Conservation (phyloP, 139 green algal genomes). For the Diplosphaera chodatii region DNA sequence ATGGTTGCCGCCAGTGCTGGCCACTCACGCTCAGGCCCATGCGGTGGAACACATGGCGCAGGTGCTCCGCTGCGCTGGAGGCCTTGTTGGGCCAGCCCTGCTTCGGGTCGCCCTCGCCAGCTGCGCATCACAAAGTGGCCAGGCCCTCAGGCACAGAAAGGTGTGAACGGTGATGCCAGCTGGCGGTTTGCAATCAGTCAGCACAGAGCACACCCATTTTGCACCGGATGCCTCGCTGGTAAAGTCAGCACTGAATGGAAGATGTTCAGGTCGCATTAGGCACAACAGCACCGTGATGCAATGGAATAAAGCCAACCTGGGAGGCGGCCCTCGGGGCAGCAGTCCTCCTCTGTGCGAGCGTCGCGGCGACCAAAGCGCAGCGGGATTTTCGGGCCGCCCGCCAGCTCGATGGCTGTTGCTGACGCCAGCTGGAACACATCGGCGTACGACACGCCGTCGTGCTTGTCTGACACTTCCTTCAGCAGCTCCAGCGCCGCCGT, state of each 20-base stretch:
- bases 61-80: conserved; percentile 37
- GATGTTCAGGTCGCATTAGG: too few species aligned
- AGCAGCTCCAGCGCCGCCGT: conserved; percentile 33
- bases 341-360: conserved; percentile 41
- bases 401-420: conserved; percentile 47
- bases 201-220: too few species aligned
- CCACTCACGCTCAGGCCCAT: conserved; percentile 59
- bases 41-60: conserved; percentile 73
- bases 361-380: conserved; percentile 82
- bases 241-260: too few species aligned
- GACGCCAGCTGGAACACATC: conserved; percentile 66
- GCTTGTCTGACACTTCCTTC: conserved; percentile 40
- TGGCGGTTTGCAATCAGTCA: too few species aligned
- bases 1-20: too few species aligned
- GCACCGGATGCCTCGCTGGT: too few species aligned
- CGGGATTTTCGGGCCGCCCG: conserved; percentile 79
- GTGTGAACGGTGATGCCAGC: too few species aligned
- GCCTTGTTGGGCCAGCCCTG: conserved; percentile 48
- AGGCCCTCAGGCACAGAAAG: background rate
- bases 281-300: too few species aligned
- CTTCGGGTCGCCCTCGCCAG: conserved; percentile 15
- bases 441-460: conserved; percentile 49
- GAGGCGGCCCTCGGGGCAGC: conserved; percentile 72
- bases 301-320: conserved; percentile 31
- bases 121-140: background rate